phyloP scores from a whole-genome alignment of 768 basidiomycete species.

The Dioszegia hungarica region DNA sequence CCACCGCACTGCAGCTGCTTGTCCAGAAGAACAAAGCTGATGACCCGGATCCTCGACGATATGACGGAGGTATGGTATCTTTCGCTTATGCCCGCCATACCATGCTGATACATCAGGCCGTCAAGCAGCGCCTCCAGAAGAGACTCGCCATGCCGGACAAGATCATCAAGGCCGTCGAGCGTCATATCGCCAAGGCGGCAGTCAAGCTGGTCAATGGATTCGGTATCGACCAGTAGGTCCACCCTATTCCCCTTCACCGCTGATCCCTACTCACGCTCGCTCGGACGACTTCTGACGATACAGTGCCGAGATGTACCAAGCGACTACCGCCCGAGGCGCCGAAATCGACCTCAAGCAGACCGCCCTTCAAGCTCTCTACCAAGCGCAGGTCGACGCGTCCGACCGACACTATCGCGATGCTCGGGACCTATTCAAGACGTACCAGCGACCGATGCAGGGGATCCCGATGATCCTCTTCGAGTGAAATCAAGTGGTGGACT shows the following conservation, averaged over 20 bases:
- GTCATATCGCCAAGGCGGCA: background rate
- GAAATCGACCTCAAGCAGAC: background rate
- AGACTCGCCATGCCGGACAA: background rate
- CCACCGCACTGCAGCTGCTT: background rate
- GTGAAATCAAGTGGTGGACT: background rate
- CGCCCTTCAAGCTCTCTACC: background rate
- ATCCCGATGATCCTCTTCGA: background rate
- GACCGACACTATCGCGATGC: background rate
- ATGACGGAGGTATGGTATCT: background rate
- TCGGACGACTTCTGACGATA: too few species aligned
- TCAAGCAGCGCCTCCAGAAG: background rate
- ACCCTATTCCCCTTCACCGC: too few species aligned
- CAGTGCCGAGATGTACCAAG: background rate
- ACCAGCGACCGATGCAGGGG: constrained; percentile 1
- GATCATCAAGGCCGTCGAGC: background rate
- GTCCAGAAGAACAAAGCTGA: background rate
- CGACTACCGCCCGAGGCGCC: background rate
- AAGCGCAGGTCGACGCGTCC: background rate
- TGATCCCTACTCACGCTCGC: too few species aligned
- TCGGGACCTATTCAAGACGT: constrained; percentile 1
- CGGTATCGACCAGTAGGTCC: background rate
- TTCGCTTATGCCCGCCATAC: background rate
- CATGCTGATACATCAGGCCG: background rate
- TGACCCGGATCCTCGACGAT: background rate
- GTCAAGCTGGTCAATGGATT: background rate